Percentiles rank a stretch among this genome's conserved stretches.
phyloP scores from a whole-genome alignment of 2,329 filamentous ascomycete genomes.

The Paraphaeosphaeria minitans region DNA sequence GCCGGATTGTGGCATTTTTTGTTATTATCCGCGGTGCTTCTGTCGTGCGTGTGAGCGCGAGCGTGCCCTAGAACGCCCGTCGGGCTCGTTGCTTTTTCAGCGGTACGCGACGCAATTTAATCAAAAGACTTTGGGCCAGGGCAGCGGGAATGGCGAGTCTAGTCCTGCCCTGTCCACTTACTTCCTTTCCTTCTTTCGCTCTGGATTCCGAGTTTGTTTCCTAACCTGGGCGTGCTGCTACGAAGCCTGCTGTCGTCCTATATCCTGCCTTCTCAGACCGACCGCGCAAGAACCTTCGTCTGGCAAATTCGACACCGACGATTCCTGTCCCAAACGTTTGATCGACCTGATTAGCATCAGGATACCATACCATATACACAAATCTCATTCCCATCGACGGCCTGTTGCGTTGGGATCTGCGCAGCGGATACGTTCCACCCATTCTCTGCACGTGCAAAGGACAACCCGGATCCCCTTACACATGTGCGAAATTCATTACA shows the following conservation, averaged over 20 bases:
- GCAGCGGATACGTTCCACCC: background rate
- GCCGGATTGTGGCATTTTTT: constrained; percentile 4
- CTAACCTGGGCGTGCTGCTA: background rate
- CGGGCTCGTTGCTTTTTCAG: constrained; percentile 5
- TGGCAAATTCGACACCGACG: background rate
- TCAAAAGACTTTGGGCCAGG: background rate
- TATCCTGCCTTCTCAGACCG: background rate
- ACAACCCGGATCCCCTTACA: background rate
- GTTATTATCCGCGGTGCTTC: background rate
- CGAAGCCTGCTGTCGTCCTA: background rate
- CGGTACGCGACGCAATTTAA: background rate
- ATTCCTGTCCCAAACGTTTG: background rate
- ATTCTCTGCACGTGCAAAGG: background rate
- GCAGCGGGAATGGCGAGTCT: background rate
- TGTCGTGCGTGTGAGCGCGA: background rate
- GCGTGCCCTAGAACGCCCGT: background rate
- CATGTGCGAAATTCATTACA: constrained; percentile 10
- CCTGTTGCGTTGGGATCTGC: background rate
- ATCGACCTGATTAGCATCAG: background rate
- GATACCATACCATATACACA: background rate
- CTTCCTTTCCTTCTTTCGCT: background rate
- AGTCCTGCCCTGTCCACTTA: background rate
- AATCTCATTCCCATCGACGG: background rate
- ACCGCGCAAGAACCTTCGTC: background rate
- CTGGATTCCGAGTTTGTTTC: background rate